These are phyloP conservation scores for Phytopythium delawarense DNA, from an alignment of 352 stramenopile species.

Conservation along the genomic window DNA sequence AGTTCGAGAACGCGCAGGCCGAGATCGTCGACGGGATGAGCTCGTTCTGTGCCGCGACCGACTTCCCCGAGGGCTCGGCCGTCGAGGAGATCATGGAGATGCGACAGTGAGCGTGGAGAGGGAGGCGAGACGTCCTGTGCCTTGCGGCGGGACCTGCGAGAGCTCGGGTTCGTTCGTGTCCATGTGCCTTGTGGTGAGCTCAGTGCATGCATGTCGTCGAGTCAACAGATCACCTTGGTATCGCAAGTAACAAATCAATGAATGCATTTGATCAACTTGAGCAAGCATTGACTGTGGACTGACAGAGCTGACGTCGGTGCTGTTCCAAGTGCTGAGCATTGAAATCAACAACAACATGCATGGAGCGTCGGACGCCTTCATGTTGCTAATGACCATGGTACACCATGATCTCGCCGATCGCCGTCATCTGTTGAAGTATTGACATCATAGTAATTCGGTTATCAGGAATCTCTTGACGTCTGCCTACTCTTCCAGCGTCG, in stretches of 20 bases:
- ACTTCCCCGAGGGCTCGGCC: constrained; percentile 52
- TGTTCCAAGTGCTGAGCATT: no score
- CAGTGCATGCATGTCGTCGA: background rate
- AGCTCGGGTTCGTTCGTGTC: background rate
- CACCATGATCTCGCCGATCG: no score
- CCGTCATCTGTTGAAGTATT: no score
- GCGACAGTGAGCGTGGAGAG: constrained; percentile 7
- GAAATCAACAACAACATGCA: background rate
- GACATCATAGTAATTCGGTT: no score
- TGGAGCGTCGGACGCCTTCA: no score
- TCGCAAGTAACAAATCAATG: background rate
- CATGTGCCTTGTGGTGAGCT: background rate
- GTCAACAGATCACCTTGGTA: background rate
- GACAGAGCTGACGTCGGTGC: no score
- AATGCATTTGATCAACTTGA: background rate
- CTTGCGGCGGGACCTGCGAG: background rate
- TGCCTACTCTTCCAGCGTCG: background rate
- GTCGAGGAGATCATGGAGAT: constrained; percentile 54
- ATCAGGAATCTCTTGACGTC: no score
- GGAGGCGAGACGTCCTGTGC: background rate
- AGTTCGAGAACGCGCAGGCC: constrained; percentile 25
- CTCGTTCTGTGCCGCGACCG: constrained; percentile 55
- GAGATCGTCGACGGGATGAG: constrained; percentile 37
- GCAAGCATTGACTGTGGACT: background rate
- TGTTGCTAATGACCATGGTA: no score